Percentiles rank a stretch among this genome's conserved stretches.
Evolutionary conservation across 2,329 filamentous ascomycete genomes (phyloP).

Genomic region (Ceratocystiopsis sp.): DNA sequence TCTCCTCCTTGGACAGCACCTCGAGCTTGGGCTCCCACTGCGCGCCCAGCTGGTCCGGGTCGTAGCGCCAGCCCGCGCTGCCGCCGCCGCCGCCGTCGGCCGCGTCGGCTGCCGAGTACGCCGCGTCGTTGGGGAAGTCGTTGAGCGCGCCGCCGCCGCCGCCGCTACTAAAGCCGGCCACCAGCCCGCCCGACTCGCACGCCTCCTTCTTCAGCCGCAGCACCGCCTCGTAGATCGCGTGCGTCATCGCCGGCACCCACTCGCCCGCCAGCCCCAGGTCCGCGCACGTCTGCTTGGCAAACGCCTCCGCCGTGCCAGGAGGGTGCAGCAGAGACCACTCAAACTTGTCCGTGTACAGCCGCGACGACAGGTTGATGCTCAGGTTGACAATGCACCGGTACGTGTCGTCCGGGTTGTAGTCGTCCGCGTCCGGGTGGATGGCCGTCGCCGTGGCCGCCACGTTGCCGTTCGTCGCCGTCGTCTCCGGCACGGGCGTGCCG

Average conservation of each 20-base stretch:
- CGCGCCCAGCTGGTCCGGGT: constrained; percentile 72
- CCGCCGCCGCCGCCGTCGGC: constrained; percentile 3
- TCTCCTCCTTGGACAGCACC: constrained; percentile 79
- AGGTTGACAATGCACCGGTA: constrained; percentile 86
- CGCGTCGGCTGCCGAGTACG: constrained; percentile 20
- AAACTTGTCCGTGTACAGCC: constrained; percentile 91
- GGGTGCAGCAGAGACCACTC: constrained; percentile 93
- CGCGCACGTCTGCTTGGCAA: constrained; percentile 81
- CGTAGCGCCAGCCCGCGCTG: constrained; percentile 78
- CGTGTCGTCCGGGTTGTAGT: constrained; percentile 80
- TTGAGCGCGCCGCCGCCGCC: constrained; percentile 27
- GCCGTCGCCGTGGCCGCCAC: constrained; percentile 56
- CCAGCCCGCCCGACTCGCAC: constrained; percentile 75
- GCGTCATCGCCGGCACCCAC: constrained; percentile 87
- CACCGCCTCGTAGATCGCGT: constrained; percentile 93
- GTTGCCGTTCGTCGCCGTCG: constrained; percentile 15
- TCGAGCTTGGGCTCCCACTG: constrained; percentile 77
- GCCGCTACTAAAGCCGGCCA: constrained; percentile 36
- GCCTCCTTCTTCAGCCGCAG: constrained; percentile 89
- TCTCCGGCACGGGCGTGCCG: background rate
- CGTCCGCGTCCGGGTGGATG: constrained; percentile 47
- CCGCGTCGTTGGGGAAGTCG: constrained; percentile 79
- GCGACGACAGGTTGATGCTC: constrained; percentile 80
- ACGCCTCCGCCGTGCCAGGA: constrained; percentile 78
- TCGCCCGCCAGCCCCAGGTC: constrained; percentile 81